These are phyloP conservation scores for Castanea mollissima DNA, from an alignment of 306 rosid species.

Conservation along the genomic window DNA sequence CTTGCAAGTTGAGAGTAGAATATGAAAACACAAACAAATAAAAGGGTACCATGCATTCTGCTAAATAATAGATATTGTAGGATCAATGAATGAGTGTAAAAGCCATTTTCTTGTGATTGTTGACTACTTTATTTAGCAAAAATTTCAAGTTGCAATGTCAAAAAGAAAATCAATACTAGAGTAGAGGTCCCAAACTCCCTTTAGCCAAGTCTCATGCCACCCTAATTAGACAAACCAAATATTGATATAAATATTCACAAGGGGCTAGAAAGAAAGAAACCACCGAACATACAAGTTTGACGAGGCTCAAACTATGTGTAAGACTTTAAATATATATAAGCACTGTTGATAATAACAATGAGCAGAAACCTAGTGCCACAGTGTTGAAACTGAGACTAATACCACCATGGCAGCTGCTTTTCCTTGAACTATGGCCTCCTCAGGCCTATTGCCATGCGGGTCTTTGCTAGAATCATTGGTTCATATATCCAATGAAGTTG, in stretches of 20 bases:
- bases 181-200: conserved; percentile 22
- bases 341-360: conserved; percentile 28
- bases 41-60: neutral
- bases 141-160: neutral
- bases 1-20: neutral
- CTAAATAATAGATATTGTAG: too few species aligned
- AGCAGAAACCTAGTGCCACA: conserved; percentile 18
- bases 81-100: neutral
- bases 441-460: conserved; percentile 63
- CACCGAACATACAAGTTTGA: conserved; percentile 46
- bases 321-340: conserved; percentile 14
- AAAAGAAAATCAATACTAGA: too few species aligned
- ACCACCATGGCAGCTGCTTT: conserved; percentile 48
- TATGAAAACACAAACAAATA: neutral
- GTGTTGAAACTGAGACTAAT: neutral
- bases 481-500: conserved; percentile 60
- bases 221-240: conserved; percentile 10
- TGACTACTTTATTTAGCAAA: neutral
- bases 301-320: conserved; percentile 25
- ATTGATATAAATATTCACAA: conserved; percentile 24
- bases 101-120: neutral
- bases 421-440: conserved; percentile 45
- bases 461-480: conserved; percentile 70
- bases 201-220: neutral
- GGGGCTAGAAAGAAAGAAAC: conserved; percentile 8